These are phyloP conservation scores for Podospora didyma DNA, from an alignment of 495 filamentous ascomycete genomes.

Conservation along the genomic window DNA sequence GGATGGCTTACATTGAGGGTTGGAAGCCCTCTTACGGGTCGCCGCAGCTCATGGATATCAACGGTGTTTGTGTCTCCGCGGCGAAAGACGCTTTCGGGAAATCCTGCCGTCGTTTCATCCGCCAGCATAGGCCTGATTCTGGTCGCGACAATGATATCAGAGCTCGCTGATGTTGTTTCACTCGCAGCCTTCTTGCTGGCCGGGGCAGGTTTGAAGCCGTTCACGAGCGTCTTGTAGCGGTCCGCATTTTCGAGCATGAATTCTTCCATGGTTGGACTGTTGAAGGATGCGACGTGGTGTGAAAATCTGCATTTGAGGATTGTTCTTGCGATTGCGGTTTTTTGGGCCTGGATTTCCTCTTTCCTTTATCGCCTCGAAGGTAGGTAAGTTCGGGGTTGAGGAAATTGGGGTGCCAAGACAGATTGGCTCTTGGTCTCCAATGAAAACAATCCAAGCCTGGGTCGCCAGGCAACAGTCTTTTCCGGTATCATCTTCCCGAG, in stretches of 20 bases:
- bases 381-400: no score
- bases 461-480: no score
- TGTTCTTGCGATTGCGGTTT: no score
- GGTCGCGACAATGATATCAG: constrained; percentile 16
- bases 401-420: no score
- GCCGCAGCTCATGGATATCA: constrained; percentile 19
- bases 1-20: constrained; percentile 8
- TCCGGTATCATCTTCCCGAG: no score
- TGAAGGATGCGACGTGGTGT: no score
- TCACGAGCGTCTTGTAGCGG: constrained; percentile 19
- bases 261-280: constrained; percentile 13
- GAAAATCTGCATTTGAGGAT: no score
- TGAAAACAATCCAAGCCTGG: no score
- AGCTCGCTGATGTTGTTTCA: not conserved
- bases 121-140: constrained; percentile 20
- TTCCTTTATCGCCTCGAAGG: no score
- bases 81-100: constrained; percentile 11
- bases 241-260: constrained; percentile 20
- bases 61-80: constrained; percentile 4
- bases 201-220: constrained; percentile 9
- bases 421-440: no score
- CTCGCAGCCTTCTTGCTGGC: not conserved
- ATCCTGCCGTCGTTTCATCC: constrained; percentile 13
- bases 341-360: no score
- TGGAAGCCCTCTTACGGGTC: constrained; percentile 11